phyloP scores from a whole-genome alignment of 352 stramenopile species.

The Globisporangium takayamanum region DNA sequence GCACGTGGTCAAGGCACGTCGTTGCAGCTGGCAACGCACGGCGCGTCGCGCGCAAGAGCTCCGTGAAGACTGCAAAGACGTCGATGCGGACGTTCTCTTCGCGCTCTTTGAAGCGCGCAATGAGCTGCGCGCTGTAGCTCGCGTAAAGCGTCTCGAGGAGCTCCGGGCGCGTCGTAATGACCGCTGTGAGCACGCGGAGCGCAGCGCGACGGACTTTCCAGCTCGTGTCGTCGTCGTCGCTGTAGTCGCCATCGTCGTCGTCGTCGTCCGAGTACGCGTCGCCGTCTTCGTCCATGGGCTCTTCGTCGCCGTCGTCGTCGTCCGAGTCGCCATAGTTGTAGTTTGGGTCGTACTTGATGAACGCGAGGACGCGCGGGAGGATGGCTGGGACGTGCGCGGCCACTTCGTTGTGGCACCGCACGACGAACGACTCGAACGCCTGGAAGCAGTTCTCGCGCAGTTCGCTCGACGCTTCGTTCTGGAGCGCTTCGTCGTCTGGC shows the following conservation, averaged over 20 bases:
- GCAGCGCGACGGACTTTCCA: conserved; percentile 96
- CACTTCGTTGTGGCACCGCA: conserved; percentile 95
- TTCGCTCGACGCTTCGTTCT: conserved; percentile 93
- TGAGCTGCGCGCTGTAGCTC: conserved; percentile 75
- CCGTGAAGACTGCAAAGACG: conserved; percentile 93
- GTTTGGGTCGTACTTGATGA: conserved; percentile 98
- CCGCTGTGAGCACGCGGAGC: conserved; percentile 88
- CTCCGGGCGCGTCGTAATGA: conserved; percentile 88
- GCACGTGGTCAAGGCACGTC: conserved; percentile 43
- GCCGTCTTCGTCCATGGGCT: conserved; percentile 80
- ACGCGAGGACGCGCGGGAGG: conserved; percentile 85
- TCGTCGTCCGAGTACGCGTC: conserved; percentile 78
- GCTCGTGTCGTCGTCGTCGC: conserved; percentile 91
- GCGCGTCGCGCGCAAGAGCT: conserved; percentile 81
- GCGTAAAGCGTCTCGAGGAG: conserved; percentile 82
- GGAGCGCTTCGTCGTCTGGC: conserved; percentile 87
- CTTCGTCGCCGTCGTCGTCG: conserved; percentile 88
- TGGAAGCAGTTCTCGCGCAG: conserved; percentile 98
- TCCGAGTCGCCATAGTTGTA: conserved; percentile 96
- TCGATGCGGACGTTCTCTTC: conserved; percentile 99
- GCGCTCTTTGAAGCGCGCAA: conserved; percentile 92
- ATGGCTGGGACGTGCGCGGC: conserved; percentile 92
- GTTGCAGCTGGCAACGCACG: conserved; percentile 34
- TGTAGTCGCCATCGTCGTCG: conserved; percentile 87
- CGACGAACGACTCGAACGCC: conserved; percentile 96